Evolutionary conservation across 2,329 filamentous ascomycete genomes (phyloP).

Genomic region (Aspergillus bombycis): DNA sequence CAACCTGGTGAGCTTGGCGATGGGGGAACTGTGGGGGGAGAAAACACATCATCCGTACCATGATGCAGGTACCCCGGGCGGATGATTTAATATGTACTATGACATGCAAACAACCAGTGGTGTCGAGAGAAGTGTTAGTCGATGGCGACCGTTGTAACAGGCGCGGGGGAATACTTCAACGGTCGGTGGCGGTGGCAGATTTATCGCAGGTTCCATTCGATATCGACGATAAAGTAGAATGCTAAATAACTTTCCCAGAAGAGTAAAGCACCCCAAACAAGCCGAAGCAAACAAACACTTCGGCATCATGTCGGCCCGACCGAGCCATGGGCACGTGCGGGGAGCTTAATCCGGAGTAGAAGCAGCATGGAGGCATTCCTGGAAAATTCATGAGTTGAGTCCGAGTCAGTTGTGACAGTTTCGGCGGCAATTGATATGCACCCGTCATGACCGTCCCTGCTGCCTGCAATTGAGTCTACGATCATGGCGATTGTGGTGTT

Average conservation of each 20-base stretch:
- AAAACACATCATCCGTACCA: conserved; percentile 21
- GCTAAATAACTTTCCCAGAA: conserved; percentile 17
- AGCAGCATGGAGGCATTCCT: neutral
- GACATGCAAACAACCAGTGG: neutral
- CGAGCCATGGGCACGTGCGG: conserved; percentile 19
- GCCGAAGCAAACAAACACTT: conserved; percentile 25
- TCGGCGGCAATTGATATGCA: neutral
- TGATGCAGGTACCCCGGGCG: conserved; percentile 13
- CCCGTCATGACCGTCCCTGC: neutral
- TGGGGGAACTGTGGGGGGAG: neutral
- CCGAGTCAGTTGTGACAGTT: neutral
- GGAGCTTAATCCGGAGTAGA: conserved; percentile 7
- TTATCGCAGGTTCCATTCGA: neutral
- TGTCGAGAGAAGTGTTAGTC: neutral
- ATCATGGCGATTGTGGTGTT: conserved; percentile 15
- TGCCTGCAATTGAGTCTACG: conserved; percentile 4
- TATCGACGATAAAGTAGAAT: conserved; percentile 12
- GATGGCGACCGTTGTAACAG: neutral
- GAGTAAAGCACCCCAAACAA: conserved; percentile 17
- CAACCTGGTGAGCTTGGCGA: neutral
- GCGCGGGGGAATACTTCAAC: neutral
- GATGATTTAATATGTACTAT: neutral
- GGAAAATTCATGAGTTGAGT: neutral
- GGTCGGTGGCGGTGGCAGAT: too few relatives aligned
- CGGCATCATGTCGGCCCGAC: conserved; percentile 26